Conservation (phyloP, 202 grass and related monocot species). For the Setaria viridis region DNA sequence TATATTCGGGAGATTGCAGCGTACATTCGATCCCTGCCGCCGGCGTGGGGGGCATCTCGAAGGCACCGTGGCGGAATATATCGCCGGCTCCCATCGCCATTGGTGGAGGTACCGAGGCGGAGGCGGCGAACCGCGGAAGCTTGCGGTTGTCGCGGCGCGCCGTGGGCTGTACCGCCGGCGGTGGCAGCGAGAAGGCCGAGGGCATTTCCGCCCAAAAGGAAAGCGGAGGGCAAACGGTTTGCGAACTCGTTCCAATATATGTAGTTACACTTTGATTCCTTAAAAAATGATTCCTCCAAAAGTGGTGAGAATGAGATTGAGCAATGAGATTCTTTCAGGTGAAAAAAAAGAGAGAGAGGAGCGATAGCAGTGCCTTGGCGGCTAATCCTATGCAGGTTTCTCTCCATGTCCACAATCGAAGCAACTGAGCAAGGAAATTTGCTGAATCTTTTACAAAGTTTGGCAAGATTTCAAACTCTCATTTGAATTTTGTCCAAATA, state of each 20-base stretch:
- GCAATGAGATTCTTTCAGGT: not conserved
- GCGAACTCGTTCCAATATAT: not conserved
- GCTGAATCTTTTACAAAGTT: not conserved
- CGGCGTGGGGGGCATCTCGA: conserved; percentile 48
- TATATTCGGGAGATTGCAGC: conserved; percentile 47
- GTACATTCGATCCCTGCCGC: conserved; percentile 44
- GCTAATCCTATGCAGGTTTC: not conserved
- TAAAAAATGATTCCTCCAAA: conserved; percentile 1
- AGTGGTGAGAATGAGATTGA: not conserved
- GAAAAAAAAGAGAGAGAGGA: too few relatives aligned
- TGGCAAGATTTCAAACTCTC: not conserved
- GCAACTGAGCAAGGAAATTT: not conserved
- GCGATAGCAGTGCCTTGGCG: not conserved
- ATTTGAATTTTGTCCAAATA: not conserved
- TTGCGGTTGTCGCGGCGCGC: conserved; percentile 44
- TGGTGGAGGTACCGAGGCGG: not conserved
- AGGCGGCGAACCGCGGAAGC: conserved; percentile 36
- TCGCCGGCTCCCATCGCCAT: not conserved
- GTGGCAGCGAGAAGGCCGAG: conserved; percentile 19
- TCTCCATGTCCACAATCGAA: not conserved
- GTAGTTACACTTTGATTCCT: not conserved
- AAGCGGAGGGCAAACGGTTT: not conserved
- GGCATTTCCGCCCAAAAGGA: not conserved
- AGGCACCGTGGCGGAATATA: conserved; percentile 46
- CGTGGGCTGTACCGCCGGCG: conserved; percentile 45